Base-by-base conservation (phyloP, 495 filamentous ascomycete species). In the Penicillium angulare region DNA sequence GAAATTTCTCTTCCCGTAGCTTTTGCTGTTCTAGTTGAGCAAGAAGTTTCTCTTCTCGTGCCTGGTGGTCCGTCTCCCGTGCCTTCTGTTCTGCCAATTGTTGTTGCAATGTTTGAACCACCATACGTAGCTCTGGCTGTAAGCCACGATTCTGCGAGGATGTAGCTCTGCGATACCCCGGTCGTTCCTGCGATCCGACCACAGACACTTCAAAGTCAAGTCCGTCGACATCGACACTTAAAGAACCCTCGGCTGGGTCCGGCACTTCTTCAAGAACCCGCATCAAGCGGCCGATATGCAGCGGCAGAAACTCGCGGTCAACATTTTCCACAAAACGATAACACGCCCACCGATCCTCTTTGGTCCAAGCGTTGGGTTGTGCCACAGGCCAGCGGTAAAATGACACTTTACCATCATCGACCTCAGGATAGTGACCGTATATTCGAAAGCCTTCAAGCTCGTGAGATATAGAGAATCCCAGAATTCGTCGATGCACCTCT, bases 381-480 rank as follows among this genome's bases (percentile, higher is more conserved):
- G 43, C 31, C 12, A 47, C 32, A 20, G 43, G 43, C 43, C 31
- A 47, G 31, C 43, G 43, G 17, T 47, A 47, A 18, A 21, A 47
- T 34, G 31, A 47, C 17, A 47, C 43, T 31, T 47, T 47, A 18
- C 31, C 43, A 36, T 33, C 31, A 47, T 35, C 31, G 17, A 47
- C 27, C 31, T 47, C 43, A 15, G 43, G 43, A 47, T 47, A 47
- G 43, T 47, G 35, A 18, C 43, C 43, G 12, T 47, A 47, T 34
- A 47, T 33, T 10, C 31, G 31, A 36, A 47, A 9, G n/a, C n/a
- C n/a, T n/a, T n/a, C n/a, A n/a, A n/a, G n/a, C n/a, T n/a, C n/a
- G n/a, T n/a, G n/a, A n/a, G 72, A 79, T 49, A 81, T 61, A 2
- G 73, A 79, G 65, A 79, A 80, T 24, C 64, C 62, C 50, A 75